Percentiles rank a stretch among this genome's conserved stretches.
phyloP scores from a whole-genome alignment of 768 basidiomycete species.

The Lentinula detonsa region DNA sequence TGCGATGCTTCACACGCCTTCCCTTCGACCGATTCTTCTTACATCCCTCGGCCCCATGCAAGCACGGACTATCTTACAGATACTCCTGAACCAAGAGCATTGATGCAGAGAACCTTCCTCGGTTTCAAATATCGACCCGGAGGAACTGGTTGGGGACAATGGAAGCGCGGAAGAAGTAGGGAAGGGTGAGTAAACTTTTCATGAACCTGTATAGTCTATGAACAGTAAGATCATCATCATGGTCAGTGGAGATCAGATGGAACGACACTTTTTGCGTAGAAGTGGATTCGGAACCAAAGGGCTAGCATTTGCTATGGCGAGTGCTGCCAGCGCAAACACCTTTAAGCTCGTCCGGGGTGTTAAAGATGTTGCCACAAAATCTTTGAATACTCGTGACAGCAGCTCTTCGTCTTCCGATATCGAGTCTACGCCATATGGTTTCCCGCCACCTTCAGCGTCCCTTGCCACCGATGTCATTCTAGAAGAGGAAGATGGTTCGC shows the following conservation, averaged over 20 bases:
- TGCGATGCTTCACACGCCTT: constrained; percentile 37
- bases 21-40: constrained; percentile 40
- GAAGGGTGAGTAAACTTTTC: background rate
- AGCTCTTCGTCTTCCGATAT: background rate
- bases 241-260: background rate
- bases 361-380: background rate
- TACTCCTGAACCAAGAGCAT: constrained; percentile 45
- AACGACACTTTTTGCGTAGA: background rate
- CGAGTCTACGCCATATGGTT: background rate
- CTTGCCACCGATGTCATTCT: background rate
- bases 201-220: background rate
- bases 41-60: constrained; percentile 43
- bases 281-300: background rate
- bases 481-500: background rate
- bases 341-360: background rate
- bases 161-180: background rate
- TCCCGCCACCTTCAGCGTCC: background rate
- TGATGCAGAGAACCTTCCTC: constrained; percentile 48
- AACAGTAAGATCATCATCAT: background rate
- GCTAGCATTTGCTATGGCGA: background rate
- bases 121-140: constrained; percentile 26
- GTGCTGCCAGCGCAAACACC: background rate
- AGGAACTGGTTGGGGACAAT: constrained; percentile 5
- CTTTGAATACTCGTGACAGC: background rate
- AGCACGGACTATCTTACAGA: constrained; percentile 46